Percentiles rank a stretch among this genome's conserved stretches.
phyloP scores from a whole-genome alignment of 495 filamentous ascomycete genomes.

The Lasiosphaeria ovina region DNA sequence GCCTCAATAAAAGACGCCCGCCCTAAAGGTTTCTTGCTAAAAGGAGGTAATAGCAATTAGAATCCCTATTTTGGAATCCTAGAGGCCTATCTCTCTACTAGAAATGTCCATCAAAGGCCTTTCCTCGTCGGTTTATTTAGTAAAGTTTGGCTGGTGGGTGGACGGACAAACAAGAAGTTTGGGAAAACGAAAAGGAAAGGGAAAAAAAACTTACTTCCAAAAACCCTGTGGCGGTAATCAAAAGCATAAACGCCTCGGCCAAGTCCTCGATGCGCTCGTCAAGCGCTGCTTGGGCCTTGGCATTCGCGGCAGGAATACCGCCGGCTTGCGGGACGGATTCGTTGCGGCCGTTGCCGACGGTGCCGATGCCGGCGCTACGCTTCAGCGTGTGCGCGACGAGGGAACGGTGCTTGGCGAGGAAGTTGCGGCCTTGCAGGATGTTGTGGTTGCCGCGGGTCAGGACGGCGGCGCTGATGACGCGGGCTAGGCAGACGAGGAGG shows the following conservation, averaged over 20 bases:
- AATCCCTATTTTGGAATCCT: too few species aligned
- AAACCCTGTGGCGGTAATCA: constrained; percentile 59
- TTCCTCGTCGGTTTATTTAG: too few species aligned
- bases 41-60: too few species aligned
- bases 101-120: too few species aligned
- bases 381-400: constrained; percentile 90
- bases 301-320: constrained; percentile 12
- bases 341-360: constrained; percentile 26
- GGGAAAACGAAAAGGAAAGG: background rate
- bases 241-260: constrained; percentile 55
- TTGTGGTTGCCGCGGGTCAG: constrained; percentile 79
- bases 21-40: too few species aligned
- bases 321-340: background rate
- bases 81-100: too few species aligned
- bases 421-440: constrained; percentile 69
- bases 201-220: constrained; percentile 49
- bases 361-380: constrained; percentile 76
- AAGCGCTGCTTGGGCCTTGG: constrained; percentile 31
- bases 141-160: too few species aligned
- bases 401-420: constrained; percentile 75
- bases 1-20: too few species aligned
- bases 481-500: constrained; percentile 74
- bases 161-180: too few species aligned
- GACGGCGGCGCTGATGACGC: constrained; percentile 76
- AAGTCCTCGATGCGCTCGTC: constrained; percentile 53